Evolutionary conservation across 1,139 yeast genomes (phyloP).

Genomic region (Blastobotrys buckinghamii): DNA sequence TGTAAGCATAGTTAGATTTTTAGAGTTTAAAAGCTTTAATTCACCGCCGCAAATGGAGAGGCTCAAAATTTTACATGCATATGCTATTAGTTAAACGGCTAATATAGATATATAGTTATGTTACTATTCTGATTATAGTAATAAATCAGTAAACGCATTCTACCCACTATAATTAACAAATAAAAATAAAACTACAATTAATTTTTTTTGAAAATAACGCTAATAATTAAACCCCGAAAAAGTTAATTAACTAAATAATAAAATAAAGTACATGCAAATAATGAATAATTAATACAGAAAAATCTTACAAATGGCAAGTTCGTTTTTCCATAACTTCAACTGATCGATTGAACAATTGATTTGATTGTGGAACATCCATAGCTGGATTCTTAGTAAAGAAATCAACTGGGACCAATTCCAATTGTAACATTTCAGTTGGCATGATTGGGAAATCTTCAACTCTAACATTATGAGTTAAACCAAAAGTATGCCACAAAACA

Average conservation of each 20-base stretch:
- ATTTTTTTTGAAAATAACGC: no score
- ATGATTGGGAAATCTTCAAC: conserved; percentile 91
- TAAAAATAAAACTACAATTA: no score
- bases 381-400: conserved; percentile 83
- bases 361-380: conserved; percentile 72
- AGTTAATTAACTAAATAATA: neutral
- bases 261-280: neutral
- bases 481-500: conserved; percentile 84
- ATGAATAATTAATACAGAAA: neutral
- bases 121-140: no score
- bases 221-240: no score
- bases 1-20: no score
- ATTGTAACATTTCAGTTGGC: conserved; percentile 76
- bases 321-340: conserved; percentile 37
- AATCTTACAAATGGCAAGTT: conserved; percentile 28
- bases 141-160: no score
- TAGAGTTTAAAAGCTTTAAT: no score
- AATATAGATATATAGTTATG: no score
- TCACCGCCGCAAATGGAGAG: no score
- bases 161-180: no score
- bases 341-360: conserved; percentile 69
- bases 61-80: no score
- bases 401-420: conserved; percentile 65
- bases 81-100: no score
- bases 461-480: conserved; percentile 82